Percentiles rank a stretch among this genome's conserved stretches.
Conservation (phyloP, 371 early-diverging fungal species). For the Chytridium lagenaria region DNA sequence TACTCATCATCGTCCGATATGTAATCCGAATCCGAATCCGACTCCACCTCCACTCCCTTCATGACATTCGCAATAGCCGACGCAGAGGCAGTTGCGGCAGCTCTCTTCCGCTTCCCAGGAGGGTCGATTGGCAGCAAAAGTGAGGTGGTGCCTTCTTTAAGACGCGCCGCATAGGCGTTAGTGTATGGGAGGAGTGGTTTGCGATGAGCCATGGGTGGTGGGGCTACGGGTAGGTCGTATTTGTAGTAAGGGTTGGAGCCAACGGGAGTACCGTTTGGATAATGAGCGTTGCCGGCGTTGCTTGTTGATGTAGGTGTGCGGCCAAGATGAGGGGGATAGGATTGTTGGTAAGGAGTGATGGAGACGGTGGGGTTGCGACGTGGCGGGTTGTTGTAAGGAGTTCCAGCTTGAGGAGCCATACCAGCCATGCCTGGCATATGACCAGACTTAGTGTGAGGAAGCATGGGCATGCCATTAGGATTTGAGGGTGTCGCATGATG, state of each 20-base stretch:
- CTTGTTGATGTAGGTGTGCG: too few species aligned
- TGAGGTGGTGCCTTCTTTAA: conserved; percentile 28
- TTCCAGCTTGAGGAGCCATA: too few species aligned
- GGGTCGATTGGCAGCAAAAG: conserved; percentile 20
- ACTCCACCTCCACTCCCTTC: conserved; percentile 15
- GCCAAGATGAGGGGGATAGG: too few species aligned
- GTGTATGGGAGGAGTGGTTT: conserved; percentile 24
- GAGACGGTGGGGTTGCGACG: too few species aligned
- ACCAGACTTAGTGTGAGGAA: too few species aligned
- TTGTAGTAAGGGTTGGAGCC: background rate
- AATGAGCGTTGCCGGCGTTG: too few species aligned
- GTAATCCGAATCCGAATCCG: conserved; percentile 35
- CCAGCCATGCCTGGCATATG: too few species aligned
- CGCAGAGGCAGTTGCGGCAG: conserved; percentile 6
- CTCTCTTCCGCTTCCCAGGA: conserved; percentile 35
- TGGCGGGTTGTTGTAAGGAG: too few species aligned
- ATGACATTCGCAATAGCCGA: conserved; percentile 10
- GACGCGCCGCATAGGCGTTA: conserved; percentile 28
- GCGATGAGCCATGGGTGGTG: background rate
- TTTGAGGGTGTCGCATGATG: too few species aligned
- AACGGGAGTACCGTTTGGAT: too few species aligned
- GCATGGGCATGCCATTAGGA: too few species aligned
- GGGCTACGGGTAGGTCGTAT: background rate
- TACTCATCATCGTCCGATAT: background rate
- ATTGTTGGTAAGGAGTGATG: too few species aligned